phyloP scores from a whole-genome alignment of 1,284 basidiomycete genomes.

The Ceratobasidium sp. region DNA sequence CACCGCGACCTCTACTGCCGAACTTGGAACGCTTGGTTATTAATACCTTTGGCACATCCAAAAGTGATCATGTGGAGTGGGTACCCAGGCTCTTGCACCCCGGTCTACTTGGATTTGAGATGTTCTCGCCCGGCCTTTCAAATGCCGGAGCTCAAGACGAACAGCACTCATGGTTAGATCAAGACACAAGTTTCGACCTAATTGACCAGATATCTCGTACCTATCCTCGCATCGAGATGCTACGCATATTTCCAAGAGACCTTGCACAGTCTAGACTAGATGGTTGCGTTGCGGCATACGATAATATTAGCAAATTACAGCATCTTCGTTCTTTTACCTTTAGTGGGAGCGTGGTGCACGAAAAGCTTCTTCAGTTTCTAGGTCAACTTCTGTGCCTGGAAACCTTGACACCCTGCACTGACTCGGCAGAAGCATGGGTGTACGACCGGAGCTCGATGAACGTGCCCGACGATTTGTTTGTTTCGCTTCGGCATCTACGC shows the following conservation, averaged over 20 bases:
- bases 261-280: background rate
- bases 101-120: background rate
- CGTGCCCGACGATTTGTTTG: background rate
- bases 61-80: background rate
- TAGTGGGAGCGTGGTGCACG: background rate
- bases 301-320: background rate
- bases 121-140: background rate
- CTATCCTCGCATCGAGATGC: background rate
- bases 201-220: background rate
- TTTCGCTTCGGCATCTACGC: background rate
- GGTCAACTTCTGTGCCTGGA: background rate
- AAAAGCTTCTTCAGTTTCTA: background rate
- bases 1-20: background rate
- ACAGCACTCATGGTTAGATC: background rate
- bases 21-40: background rate
- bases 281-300: background rate
- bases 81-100: conserved; percentile 2
- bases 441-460: background rate
- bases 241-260: background rate
- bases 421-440: background rate
- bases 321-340: background rate
- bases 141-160: background rate
- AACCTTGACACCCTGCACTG: background rate
- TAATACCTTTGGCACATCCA: too few relatives aligned
- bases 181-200: background rate